Evolutionary conservation across 768 basidiomycete genomes (phyloP).

Genomic region (Calvatia gigantea): DNA sequence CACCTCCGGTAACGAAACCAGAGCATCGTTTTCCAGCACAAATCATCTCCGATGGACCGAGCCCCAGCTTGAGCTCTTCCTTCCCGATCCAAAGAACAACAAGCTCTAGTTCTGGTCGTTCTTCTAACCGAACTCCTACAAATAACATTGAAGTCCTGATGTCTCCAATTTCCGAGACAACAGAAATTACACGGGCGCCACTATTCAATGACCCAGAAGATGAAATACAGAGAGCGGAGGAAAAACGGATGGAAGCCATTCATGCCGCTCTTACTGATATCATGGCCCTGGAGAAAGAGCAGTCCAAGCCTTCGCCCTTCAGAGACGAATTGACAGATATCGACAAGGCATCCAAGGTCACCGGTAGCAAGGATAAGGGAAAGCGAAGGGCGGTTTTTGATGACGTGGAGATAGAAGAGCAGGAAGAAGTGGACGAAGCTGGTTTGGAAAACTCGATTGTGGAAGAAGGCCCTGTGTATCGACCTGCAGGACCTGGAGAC

Average conservation of each 20-base stretch:
- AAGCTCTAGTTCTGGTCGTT: conserved; percentile 37
- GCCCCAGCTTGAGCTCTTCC: conserved; percentile 31
- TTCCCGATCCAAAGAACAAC: conserved; percentile 36
- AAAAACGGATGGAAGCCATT: conserved; percentile 91
- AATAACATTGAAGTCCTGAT: conserved; percentile 82
- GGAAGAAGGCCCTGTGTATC: conserved; percentile 47
- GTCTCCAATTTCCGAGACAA: conserved; percentile 57
- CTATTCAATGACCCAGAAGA: conserved; percentile 83
- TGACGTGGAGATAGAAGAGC: conserved; percentile 37
- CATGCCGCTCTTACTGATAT: conserved; percentile 96
- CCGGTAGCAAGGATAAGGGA: conserved; percentile 13
- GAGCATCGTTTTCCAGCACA: not conserved
- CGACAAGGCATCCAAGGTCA: conserved; percentile 8
- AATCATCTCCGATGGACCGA: conserved; percentile 31
- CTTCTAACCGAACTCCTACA: conserved; percentile 25
- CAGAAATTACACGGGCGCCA: conserved; percentile 62
- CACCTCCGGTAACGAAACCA: conserved; percentile 1
- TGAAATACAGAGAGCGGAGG: conserved; percentile 63
- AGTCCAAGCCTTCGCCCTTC: conserved; percentile 12
- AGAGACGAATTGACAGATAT: conserved; percentile 12
- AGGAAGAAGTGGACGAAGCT: conserved; percentile 44
- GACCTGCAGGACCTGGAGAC: conserved; percentile 84
- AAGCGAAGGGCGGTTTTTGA: conserved; percentile 25
- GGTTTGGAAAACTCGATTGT: conserved; percentile 29
- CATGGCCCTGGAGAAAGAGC: conserved; percentile 74